These are phyloP conservation scores for Scenedesmus sp. DNA, from an alignment of 163 green algal genomes.

Conservation along the genomic window DNA sequence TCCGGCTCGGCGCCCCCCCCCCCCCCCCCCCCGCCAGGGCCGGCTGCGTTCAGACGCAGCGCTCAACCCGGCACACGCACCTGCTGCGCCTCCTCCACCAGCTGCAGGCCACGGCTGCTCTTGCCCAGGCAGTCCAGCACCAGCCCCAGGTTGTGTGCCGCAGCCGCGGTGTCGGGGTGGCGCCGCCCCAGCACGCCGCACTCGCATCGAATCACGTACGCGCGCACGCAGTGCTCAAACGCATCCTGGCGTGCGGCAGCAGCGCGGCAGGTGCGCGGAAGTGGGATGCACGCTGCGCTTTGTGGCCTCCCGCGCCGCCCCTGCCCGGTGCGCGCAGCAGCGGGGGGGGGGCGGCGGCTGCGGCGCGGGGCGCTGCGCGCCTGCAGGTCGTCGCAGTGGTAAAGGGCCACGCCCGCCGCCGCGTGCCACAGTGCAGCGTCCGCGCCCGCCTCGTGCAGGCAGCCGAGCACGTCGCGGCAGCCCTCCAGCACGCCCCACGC, in stretches of 20 bases:
- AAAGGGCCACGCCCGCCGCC: conserved; percentile 31
- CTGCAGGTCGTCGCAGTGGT: conserved; percentile 36
- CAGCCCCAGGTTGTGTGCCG: conserved; percentile 63
- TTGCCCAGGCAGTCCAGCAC: conserved; percentile 60
- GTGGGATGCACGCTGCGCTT: too few species aligned
- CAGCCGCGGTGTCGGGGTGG: conserved; percentile 58
- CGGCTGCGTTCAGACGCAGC: neutral
- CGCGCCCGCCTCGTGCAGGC: conserved; percentile 40
- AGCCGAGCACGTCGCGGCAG: neutral
- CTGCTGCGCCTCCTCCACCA: conserved; percentile 44
- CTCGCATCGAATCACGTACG: conserved; percentile 40
- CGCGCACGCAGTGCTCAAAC: conserved; percentile 45
- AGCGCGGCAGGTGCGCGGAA: too few species aligned
- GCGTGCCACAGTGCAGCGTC: conserved; percentile 42
- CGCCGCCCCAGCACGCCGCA: conserved; percentile 44
- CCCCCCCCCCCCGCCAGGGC: neutral
- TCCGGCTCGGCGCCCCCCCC: neutral
- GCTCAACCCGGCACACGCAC: neutral
- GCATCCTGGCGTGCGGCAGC: conserved; percentile 23
- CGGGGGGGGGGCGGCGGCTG: too few species aligned
- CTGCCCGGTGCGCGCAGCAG: too few species aligned
- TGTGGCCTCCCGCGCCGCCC: too few species aligned
- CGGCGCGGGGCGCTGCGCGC: too few species aligned
- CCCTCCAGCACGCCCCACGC: conserved; percentile 13
- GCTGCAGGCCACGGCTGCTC: conserved; percentile 52